A percentile compares a stretch with the other conserved stretches of the same genome.
Evolutionary conservation across 2,329 filamentous ascomycete genomes (phyloP).

Genomic region (Penicillium hesseltinei): DNA sequence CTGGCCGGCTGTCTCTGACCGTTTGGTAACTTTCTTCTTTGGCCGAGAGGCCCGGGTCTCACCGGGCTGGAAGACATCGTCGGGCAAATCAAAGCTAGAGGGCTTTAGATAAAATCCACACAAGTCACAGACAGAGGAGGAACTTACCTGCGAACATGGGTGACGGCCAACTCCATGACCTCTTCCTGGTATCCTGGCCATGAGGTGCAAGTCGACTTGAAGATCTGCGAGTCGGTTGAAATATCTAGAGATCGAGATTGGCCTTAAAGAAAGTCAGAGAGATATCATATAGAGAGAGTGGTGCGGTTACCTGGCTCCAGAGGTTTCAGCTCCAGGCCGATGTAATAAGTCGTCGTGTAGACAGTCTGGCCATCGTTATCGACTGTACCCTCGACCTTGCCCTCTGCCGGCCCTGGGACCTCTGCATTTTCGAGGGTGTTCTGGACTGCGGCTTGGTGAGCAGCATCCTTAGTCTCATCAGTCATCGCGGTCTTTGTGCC

Average conservation of each 20-base stretch:
- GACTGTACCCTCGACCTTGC: slow-evolving; percentile 33
- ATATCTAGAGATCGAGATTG: slow-evolving; percentile 52
- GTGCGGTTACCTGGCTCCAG: slow-evolving; percentile 64
- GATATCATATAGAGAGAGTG: slow-evolving; percentile 20
- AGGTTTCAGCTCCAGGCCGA: slow-evolving; percentile 76
- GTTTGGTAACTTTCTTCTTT: slow-evolving; percentile 52
- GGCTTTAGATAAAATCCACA: slow-evolving; percentile 17
- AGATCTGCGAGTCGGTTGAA: slow-evolving; percentile 76
- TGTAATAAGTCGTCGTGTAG: slow-evolving; percentile 91
- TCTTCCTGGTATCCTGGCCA: slow-evolving; percentile 74
- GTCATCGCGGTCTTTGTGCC: slow-evolving; percentile 52
- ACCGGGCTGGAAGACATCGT: slow-evolving; percentile 79
- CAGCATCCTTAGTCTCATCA: slow-evolving; percentile 51
- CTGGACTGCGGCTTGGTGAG: slow-evolving; percentile 49
- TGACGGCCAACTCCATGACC: slow-evolving; percentile 75
- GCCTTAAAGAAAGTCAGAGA: slow-evolving; percentile 37
- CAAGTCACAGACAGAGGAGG: background rate
- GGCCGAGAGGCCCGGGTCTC: slow-evolving; percentile 66
- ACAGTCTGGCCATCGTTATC: slow-evolving; percentile 51
- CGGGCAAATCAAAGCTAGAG: slow-evolving; percentile 76
- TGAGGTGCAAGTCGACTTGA: slow-evolving; percentile 75
- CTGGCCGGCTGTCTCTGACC: slow-evolving; percentile 34
- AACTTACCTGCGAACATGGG: slow-evolving; percentile 80
- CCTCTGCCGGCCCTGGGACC: slow-evolving; percentile 35
- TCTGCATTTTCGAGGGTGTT: slow-evolving; percentile 44